phyloP scores from a whole-genome alignment of 495 filamentous ascomycete species.

The Penicillium longicatenatum region DNA sequence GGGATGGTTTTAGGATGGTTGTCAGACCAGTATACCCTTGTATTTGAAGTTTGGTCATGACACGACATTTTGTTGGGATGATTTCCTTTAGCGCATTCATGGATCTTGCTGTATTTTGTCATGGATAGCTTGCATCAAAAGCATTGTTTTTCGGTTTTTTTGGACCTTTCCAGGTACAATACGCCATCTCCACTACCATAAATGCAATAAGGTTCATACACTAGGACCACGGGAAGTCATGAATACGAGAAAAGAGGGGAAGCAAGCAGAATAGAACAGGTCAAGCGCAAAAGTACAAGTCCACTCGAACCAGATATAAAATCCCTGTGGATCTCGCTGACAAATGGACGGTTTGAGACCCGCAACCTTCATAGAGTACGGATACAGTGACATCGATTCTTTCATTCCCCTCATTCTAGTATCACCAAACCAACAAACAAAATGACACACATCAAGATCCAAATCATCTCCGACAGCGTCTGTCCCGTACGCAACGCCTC shows the following conservation, averaged over 20 bases:
- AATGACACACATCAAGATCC: conserved; percentile 80
- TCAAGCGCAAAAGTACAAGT: not conserved
- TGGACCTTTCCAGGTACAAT: not conserved
- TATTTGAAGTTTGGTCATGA: conserved; percentile 5
- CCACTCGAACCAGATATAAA: not conserved
- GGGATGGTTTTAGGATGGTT: not conserved
- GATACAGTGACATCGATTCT: not conserved
- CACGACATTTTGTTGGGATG: not conserved
- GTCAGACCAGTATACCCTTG: not conserved
- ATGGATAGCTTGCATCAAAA: conserved; percentile 12
- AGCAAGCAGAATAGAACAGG: not conserved
- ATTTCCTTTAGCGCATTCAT: conserved; percentile 12
- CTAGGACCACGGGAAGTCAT: not conserved
- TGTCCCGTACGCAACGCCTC: conserved; percentile 59
- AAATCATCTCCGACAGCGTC: conserved; percentile 73
- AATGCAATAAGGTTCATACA: no score
- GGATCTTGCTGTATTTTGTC: conserved; percentile 8
- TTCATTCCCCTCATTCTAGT: not conserved
- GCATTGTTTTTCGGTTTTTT: not conserved
- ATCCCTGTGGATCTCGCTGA: not conserved
- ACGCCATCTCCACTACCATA: no score
- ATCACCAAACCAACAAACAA: not conserved
- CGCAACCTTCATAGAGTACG: not conserved
- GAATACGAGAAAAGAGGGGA: not conserved
- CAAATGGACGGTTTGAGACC: not conserved